phyloP scores from a whole-genome alignment of 768 basidiomycete genomes.

The Pleurotus platypus region DNA sequence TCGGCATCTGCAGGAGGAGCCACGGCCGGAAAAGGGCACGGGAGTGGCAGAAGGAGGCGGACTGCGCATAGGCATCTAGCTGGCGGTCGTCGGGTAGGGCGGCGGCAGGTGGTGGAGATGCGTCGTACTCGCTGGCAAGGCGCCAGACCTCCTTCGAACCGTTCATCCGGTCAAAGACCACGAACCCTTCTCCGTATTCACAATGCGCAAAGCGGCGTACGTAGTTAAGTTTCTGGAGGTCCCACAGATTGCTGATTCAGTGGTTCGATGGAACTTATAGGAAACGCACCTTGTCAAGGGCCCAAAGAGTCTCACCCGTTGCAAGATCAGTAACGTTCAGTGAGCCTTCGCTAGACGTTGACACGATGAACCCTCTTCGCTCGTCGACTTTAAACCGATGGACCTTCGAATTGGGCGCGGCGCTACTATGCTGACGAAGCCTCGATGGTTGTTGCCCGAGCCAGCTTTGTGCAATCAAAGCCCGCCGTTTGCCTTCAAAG shows the following conservation, averaged over 20 bases:
- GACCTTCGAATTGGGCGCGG: constrained; percentile 31
- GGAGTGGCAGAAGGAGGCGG: constrained; percentile 3
- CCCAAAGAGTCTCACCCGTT: constrained; percentile 53
- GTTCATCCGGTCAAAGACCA: constrained; percentile 62
- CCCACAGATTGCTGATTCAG: not conserved
- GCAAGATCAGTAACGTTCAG: constrained; percentile 55
- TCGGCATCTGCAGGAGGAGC: constrained; percentile 50
- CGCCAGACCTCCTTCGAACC: constrained; percentile 74
- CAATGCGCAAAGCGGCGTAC: constrained; percentile 61
- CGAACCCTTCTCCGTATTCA: constrained; percentile 70
- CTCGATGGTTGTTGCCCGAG: constrained; percentile 42
- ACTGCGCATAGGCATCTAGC: constrained; percentile 11
- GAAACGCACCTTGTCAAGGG: constrained; percentile 44
- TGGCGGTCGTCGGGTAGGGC: constrained; percentile 30
- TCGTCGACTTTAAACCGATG: constrained; percentile 82
- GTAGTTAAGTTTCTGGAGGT: constrained; percentile 31
- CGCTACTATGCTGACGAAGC: constrained; percentile 24
- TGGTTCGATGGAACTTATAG: not conserved
- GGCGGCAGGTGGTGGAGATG: constrained; percentile 14
- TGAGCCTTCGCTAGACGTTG: constrained; percentile 53
- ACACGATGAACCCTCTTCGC: constrained; percentile 52
- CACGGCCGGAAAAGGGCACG: constrained; percentile 62
- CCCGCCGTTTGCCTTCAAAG: constrained; percentile 39
- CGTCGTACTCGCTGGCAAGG: constrained; percentile 29
- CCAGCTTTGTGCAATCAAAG: constrained; percentile 51